Evolutionary conservation across 139 green algal genomes (phyloP), one percentile per base, ranked within the genome.

Genomic region (Pleodorina starrii): DNA sequence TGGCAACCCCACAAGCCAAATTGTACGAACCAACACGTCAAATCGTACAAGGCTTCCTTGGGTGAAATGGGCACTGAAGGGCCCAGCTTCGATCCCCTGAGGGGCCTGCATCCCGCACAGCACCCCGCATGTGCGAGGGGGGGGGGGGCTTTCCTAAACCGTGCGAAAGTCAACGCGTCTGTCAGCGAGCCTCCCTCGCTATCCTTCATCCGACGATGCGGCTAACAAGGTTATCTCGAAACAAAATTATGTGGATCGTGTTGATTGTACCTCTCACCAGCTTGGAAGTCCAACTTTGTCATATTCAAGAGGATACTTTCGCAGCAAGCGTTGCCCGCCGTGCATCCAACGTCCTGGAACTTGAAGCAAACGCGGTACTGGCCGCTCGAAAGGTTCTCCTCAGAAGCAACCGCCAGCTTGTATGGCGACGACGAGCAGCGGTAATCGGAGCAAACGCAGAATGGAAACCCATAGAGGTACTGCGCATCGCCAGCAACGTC

Each of bases 391-490:
- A 88, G 21, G 0, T 25, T 44, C 35, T 80, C 82, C 11, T 88
- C 44, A 2, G 44, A 42, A 1, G 32, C 44, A 7, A 44, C 14
- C 1, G n/a, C 23, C n/a, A 38, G 29, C 44, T 80, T 79, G 21
- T 88, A 88, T 29, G 82, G 82, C 27, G 44, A 46, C 21, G 82
- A 63, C 2, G 42, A 25, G 66, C 82, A 88, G 2, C 82, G 82
- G 38, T 88, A 88, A 16, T 88, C 82, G 9, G 23, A 29, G 66
- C 82, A 88, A 7, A 27, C 5, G 66, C 82, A 88, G 44, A 88
- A 88, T 10, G 82, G 82, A 38, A 88, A 88, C 19, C 82, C 82
- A 42, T 69, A 88, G 6, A 88, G 66, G 32, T 80, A 87, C 40
- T 71, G 51, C 29, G 81, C 81, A 12, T 66, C 54, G 7, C 54